Evolutionary conservation across 2,329 filamentous ascomycete genomes (phyloP).

Genomic region (Pezicula neosporulosa): DNA sequence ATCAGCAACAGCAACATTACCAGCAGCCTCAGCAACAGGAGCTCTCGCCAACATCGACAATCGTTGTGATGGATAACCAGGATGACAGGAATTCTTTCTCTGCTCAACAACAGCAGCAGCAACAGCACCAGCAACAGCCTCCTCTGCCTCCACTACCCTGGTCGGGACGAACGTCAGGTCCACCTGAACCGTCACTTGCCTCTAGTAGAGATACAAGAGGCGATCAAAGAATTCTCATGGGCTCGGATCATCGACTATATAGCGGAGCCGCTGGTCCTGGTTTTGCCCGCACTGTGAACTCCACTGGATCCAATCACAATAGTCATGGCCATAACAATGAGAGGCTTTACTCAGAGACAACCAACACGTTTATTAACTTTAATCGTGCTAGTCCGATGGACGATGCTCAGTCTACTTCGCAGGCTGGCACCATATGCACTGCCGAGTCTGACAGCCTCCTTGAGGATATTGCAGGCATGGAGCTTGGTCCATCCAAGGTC

Average conservation of each 20-base stretch:
- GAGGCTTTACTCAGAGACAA: slow-evolving; percentile 1
- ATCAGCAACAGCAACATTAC: too few species aligned
- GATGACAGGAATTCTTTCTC: background rate
- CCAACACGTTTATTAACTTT: slow-evolving; percentile 6
- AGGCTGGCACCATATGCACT: slow-evolving; percentile 23
- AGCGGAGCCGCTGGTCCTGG: background rate
- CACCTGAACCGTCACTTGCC: slow-evolving; percentile 2
- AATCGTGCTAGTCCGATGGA: slow-evolving; percentile 19
- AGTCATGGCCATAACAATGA: background rate
- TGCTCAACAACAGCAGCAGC: slow-evolving; percentile 6
- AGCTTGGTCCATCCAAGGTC: slow-evolving; percentile 40
- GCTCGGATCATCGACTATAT: slow-evolving; percentile 5
- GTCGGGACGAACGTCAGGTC: slow-evolving; percentile 11
- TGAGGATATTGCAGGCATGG: slow-evolving; percentile 32
- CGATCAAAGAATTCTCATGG: background rate
- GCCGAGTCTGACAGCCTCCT: slow-evolving; percentile 32
- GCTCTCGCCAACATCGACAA: background rate
- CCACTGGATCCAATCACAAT: background rate
- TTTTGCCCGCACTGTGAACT: slow-evolving; percentile 1
- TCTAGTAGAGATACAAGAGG: background rate
- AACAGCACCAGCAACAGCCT: slow-evolving; percentile 6
- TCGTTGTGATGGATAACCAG: background rate
- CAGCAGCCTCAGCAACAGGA: background rate
- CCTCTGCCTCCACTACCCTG: slow-evolving; percentile 7
- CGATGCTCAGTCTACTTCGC: slow-evolving; percentile 18